Base-by-base conservation (phyloP, 768 basidiomycete genomes). In the Clavulina sp. region DNA sequence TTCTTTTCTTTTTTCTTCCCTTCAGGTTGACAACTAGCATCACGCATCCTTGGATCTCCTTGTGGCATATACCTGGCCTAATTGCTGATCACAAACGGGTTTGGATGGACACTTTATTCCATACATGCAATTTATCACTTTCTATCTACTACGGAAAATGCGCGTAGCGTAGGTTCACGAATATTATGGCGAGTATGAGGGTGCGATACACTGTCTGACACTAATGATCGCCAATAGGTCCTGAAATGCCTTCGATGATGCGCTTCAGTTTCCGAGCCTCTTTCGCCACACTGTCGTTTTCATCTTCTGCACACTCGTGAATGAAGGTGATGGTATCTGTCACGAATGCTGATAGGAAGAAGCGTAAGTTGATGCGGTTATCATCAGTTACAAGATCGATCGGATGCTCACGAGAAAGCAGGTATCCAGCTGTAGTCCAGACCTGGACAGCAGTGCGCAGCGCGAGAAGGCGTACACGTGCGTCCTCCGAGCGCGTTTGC, bases 301-400 rank as follows among this genome's bases (percentile, higher is more conserved):
- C 89, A 60, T 93, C 88, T 65, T 89, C 86, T 3, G 77, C 75
- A 60, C 80, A 84, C 63, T 93, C 91, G 3, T 78, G 78, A 50
- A 93, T 80, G 66, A 93, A 89, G 26, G 84, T 80, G 18, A 83
- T 70, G 28, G 87, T 83, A 62, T 93, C 91, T 6, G 78, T 69
- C 16, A 75, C 78, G 58, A 86, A 83, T 7, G 80, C 85, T 85
- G 58, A 30, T 54, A 4, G 32, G 41, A 43, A 40, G 16, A 9
- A 13, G 1, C 7, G 1, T 41, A 13, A 29, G 32, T 55, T 23
- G 23, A 24, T 9, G 9, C 7, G 19, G 18, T 9, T 19, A 5
- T 7, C 9, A 43, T 19, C 19, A 26, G 21, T 28, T 4, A 7
- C 2, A 3, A 23, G 21, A n/a, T 1, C 18, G 30, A 5, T 16